These are phyloP conservation scores for Scleroderma bovista DNA, from an alignment of 768 basidiomycete genomes.

Conservation along the genomic window DNA sequence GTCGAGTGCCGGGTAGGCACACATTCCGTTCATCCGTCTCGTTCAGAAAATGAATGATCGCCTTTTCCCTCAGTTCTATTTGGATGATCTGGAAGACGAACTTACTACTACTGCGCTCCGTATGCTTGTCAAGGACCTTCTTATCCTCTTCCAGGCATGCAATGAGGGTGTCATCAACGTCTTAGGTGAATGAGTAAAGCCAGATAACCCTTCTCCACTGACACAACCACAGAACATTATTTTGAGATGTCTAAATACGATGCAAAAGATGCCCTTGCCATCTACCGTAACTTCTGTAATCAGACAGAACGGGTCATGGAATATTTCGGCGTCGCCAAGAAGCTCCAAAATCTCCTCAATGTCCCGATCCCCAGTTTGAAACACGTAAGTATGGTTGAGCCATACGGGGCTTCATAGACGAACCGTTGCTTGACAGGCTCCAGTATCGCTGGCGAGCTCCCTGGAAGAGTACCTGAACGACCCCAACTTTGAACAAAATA, in stretches of 20 bases:
- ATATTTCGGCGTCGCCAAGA: slow-evolving; percentile 86
- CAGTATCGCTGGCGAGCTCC: slow-evolving; percentile 88
- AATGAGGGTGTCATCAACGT: slow-evolving; percentile 92
- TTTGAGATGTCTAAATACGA: slow-evolving; percentile 98
- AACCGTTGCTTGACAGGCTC: slow-evolving; percentile 55
- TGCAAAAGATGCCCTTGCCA: slow-evolving; percentile 72
- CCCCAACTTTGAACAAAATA: slow-evolving; percentile 93
- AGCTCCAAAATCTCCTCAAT: slow-evolving; percentile 88
- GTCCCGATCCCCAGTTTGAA: slow-evolving; percentile 92
- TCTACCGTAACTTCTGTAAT: slow-evolving; percentile 92
- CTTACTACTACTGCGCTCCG: slow-evolving; percentile 82
- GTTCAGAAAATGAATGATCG: not conserved
- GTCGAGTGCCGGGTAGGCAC: slow-evolving; percentile 79
- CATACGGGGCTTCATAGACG: not conserved
- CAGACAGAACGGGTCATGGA: slow-evolving; percentile 93
- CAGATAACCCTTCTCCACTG: slow-evolving; percentile 12
- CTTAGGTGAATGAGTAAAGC: slow-evolving; percentile 48
- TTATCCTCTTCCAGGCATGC: slow-evolving; percentile 92
- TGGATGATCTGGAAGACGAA: slow-evolving; percentile 91
- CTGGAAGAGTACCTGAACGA: slow-evolving; percentile 95
- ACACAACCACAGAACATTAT: slow-evolving; percentile 67
- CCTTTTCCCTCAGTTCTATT: slow-evolving; percentile 80
- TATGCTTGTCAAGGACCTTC: slow-evolving; percentile 93
- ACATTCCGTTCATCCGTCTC: not conserved
- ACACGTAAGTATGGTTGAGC: slow-evolving; percentile 50